Conservation (phyloP, 805 yeast genomes). For the Suhomyces xylopsoci region DNA sequence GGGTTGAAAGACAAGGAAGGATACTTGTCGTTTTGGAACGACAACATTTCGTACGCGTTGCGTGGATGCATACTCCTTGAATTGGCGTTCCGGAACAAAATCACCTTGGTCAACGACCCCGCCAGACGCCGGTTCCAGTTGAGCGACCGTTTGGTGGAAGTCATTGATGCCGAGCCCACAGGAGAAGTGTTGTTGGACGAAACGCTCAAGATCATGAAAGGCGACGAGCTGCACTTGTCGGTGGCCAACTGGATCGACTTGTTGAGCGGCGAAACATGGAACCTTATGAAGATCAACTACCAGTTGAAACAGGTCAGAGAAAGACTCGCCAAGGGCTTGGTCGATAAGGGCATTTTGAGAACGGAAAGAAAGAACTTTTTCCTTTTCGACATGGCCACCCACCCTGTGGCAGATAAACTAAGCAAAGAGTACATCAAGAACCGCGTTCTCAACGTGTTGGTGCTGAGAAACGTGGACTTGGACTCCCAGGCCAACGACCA, state of each 20-base stretch:
- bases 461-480: conserved; percentile 63
- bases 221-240: conserved; percentile 71
- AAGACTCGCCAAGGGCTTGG: conserved; percentile 92
- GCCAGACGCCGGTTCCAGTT: conserved; percentile 86
- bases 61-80: conserved; percentile 93
- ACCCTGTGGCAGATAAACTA: conserved; percentile 84
- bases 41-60: conserved; percentile 91
- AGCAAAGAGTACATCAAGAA: conserved; percentile 79
- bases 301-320: conserved; percentile 97
- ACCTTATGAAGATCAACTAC: conserved; percentile 86
- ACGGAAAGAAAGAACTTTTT: conserved; percentile 94
- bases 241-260: conserved; percentile 92
- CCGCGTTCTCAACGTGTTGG: conserved; percentile 67
- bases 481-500: conserved; percentile 47
- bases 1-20: conserved; percentile 97
- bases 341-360: conserved; percentile 93
- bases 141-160: conserved; percentile 83
- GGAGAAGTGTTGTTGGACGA: conserved; percentile 96
- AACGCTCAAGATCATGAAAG: conserved; percentile 84
- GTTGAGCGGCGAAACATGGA: conserved; percentile 96
- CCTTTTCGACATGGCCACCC: conserved; percentile 97
- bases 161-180: conserved; percentile 78
- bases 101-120: conserved; percentile 87
- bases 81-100: conserved; percentile 85
- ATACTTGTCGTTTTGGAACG: conserved; percentile 96